Evolutionary conservation across 2,329 filamentous ascomycete species (phyloP).

Genomic region (Penicillium hordei): DNA sequence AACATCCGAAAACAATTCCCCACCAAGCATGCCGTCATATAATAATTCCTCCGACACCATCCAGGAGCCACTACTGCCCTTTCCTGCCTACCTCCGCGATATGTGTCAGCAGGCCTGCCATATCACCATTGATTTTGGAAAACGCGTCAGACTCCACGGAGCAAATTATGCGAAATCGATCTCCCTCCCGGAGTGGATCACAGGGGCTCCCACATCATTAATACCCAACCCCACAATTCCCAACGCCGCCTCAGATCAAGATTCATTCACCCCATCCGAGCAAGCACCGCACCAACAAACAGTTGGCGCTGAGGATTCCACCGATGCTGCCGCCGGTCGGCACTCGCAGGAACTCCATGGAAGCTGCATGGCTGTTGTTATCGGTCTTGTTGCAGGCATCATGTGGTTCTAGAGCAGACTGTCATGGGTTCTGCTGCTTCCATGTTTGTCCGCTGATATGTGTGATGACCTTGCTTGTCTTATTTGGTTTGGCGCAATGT

Average conservation of each 20-base stretch:
- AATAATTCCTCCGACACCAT: neutral
- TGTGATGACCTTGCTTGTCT: constrained; percentile 19
- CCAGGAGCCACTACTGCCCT: constrained; percentile 1
- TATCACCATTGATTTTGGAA: constrained; percentile 16
- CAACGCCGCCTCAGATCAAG: neutral
- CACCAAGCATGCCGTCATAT: neutral
- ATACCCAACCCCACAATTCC: neutral
- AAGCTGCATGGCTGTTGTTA: constrained; percentile 41
- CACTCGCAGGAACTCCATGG: constrained; percentile 32
- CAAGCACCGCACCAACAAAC: constrained; percentile 10
- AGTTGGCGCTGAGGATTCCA: constrained; percentile 22
- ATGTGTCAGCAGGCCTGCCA: constrained; percentile 39
- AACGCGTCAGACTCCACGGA: constrained; percentile 6
- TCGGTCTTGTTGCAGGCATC: constrained; percentile 38
- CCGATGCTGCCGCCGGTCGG: constrained; percentile 25
- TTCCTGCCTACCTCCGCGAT: constrained; percentile 15
- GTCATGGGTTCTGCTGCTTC: neutral
- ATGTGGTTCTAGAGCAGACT: constrained; percentile 34
- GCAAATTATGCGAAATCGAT: constrained; percentile 5
- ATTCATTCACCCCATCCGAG: neutral
- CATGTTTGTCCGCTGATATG: constrained; percentile 13
- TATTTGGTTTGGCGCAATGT: constrained; percentile 6
- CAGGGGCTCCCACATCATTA: neutral
- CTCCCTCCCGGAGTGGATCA: neutral
- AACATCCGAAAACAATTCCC: constrained; percentile 9